Percentiles rank a stretch among this genome's conserved stretches.
phyloP scores from a whole-genome alignment of 441 rosid species.

The Pelargonium australe region DNA sequence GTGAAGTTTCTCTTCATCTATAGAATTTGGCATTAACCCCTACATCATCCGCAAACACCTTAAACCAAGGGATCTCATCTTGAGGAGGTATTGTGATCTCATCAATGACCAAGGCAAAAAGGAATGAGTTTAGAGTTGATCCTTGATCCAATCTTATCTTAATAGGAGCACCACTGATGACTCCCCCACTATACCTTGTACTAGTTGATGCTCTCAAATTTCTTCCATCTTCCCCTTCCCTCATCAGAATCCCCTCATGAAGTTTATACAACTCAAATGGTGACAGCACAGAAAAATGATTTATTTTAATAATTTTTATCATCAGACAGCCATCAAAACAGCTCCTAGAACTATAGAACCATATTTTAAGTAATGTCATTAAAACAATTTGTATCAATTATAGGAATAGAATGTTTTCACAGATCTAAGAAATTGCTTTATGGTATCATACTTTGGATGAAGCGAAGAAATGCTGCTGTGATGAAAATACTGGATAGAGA shows the following conservation, averaged over 20 bases:
- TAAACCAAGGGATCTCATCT: too few relatives aligned
- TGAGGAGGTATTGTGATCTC: too few relatives aligned
- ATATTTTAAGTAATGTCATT: neutral
- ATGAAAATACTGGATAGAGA: conserved; percentile 45
- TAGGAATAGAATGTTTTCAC: neutral
- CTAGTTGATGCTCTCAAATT: neutral
- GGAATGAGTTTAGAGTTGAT: neutral
- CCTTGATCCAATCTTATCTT: neutral
- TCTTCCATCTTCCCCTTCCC: neutral
- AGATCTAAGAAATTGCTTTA: neutral
- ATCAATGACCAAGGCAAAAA: too few relatives aligned
- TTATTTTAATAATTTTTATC: neutral
- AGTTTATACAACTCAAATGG: conserved; percentile 3
- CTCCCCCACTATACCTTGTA: neutral
- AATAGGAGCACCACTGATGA: too few relatives aligned
- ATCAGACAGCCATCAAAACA: neutral
- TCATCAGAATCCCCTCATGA: neutral
- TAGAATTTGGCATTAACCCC: too few relatives aligned
- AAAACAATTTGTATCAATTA: neutral
- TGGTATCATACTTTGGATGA: conserved; percentile 66
- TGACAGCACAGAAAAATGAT: neutral
- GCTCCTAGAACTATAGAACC: neutral
- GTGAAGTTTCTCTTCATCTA: too few relatives aligned
- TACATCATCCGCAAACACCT: too few relatives aligned
- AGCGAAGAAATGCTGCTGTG: conserved; percentile 86